Conservation (phyloP, 768 basidiomycete species). For the Grammothele lineata region DNA sequence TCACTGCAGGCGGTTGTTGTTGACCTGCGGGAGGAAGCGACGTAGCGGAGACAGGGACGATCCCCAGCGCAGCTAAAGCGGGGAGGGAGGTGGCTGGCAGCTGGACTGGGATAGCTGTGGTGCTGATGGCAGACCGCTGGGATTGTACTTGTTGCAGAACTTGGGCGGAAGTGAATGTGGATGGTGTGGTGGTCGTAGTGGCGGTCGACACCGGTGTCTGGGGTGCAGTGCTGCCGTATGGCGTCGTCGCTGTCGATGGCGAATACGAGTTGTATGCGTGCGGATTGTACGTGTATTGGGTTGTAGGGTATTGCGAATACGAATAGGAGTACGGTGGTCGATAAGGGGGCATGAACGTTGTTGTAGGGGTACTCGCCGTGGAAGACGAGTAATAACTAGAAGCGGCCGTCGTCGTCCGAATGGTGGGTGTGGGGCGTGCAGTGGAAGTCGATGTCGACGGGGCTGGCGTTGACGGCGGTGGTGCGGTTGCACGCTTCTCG, state of each 20-base stretch:
- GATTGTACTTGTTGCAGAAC: conserved; percentile 10
- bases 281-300: conserved; percentile 23
- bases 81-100: conserved; percentile 58
- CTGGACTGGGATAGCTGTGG: conserved; percentile 53
- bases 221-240: conserved; percentile 10
- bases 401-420: conserved; percentile 6
- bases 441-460: conserved; percentile 7
- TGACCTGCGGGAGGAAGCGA: conserved; percentile 50
- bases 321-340: conserved; percentile 24
- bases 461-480: conserved; percentile 16
- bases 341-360: conserved; percentile 23
- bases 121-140: conserved; percentile 6
- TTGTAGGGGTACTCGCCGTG: conserved; percentile 29
- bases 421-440: conserved; percentile 7
- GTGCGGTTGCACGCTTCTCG: conserved; percentile 51
- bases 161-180: conserved; percentile 11
- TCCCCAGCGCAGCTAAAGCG: conserved; percentile 66
- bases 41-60: conserved; percentile 60
- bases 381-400: conserved; percentile 14
- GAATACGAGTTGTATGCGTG: conserved; percentile 10
- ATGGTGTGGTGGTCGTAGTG: neutral
- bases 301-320: conserved; percentile 23
- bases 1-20: conserved; percentile 69
- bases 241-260: neutral
- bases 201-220: conserved; percentile 3